Base-by-base conservation (phyloP, 208 protist genomes). In the Trypanosoma vivax region DNA sequence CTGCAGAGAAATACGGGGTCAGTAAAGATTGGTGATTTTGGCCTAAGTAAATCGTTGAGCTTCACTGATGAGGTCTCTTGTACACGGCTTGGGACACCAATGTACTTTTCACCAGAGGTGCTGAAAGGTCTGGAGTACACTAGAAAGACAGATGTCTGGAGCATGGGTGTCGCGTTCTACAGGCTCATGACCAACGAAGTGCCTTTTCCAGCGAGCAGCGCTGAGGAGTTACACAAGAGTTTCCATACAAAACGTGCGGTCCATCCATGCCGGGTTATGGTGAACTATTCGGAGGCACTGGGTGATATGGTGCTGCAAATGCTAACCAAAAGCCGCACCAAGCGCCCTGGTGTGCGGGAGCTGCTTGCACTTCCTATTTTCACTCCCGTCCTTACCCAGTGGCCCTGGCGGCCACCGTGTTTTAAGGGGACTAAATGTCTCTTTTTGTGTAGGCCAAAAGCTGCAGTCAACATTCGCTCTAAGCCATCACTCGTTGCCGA, bases 21-120 rank as follows among this genome's bases (percentile, higher is more conserved):
- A 11, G 74, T 77, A 50, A 91, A 88, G 56, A 79, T 91, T 50
- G 79, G 62, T 28, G 83, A 91, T 58, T 91, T 86, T 65, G 83
- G 83, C 1, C 55, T 79, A 3, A 65, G 63, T 19, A 78, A 66
- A 29, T 45, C 46, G 4, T 18, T 85, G 28, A 13, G 41, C 18
- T 54, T 58, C 42, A 70, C 58, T 13, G 70, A 75, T 10, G 69
- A 53, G 24, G 58, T 52, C 13, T 65, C 64, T 31, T 24, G 47
- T 3, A 77, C 79, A 19, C 48, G 56, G 13, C 49, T 82, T 19
- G 83, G 83, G 23, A 91, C 83, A 9, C 69, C 79, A 7, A 19
- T 76, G 7, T 88, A 83, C 52, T 41, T 82, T 31, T 69, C 79
- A 13, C 83, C 83, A 9, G 83, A 91, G 48, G 43, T 81, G 23